Base-by-base conservation (phyloP, 2,329 filamentous ascomycete genomes). In the Paecilomyces niveus region DNA sequence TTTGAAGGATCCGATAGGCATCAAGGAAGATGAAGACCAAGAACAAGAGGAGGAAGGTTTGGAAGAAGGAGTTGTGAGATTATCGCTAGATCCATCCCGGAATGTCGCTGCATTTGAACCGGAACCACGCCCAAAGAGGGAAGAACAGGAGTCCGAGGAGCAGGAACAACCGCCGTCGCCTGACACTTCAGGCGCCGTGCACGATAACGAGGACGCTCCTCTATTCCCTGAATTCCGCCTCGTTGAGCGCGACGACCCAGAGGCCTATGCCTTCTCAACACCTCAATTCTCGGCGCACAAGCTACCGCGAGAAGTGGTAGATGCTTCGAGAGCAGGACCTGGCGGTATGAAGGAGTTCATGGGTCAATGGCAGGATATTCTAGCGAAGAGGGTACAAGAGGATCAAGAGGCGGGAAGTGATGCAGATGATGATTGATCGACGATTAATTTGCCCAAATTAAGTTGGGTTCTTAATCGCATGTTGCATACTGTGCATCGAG, bases 241-340 rank as follows among this genome's bases (percentile, higher is more conserved):
- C 8, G 84, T 99, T 53, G 85, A 88, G 65, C 86, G 87, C 70
- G 88, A 93, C 63, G 93, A 97, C 64, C 91, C 92, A 0, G 89
- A 93, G 61, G 92, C 92, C 0, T 94, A 91, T 70, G 89, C 89
- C 65, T 95, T 97, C 70, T 86, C 84, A 63, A 89, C 89, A 3
- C 85, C 91, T 1, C 89, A 93, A 68, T 97, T 96, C 73, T 96
- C 92, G 61, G 93, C 94, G 2, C 93, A 97, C 71, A 99, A 97
- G 75, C 77, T 99, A 65, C 94, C 94, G 0, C 92, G 88, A 72
- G 94, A 99, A 66, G 91, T 97, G 1, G 92, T 97, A 1, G 85
- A 87, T 68, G 85, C 85, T 1, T 83, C 82, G 31, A 75, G 80
- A 21, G 82, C 82, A 1, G 89, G 89, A 3, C 85, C 89, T 57